A percentile compares a stretch with the other conserved stretches of the same genome.
phyloP scores from a whole-genome alignment of 176 grass and related monocot genomes.

The Hyparrhenia diplandra region DNA sequence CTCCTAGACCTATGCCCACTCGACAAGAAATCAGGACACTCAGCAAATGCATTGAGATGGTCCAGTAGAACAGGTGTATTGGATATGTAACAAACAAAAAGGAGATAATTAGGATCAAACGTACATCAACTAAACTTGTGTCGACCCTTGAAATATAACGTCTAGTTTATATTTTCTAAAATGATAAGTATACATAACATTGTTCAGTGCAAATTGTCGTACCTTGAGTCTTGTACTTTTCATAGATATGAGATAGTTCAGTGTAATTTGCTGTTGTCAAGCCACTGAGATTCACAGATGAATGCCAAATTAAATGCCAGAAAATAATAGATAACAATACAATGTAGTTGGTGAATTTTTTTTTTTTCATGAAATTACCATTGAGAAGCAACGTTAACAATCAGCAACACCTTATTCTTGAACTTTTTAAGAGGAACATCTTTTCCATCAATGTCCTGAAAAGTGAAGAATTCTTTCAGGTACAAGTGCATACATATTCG shows the following conservation, averaged over 20 bases:
- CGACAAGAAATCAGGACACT: neutral
- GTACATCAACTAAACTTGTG: neutral
- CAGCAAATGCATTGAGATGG: neutral
- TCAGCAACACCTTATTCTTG: constrained; percentile 77
- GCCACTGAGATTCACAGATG: constrained; percentile 50
- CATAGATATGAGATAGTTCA: constrained; percentile 91
- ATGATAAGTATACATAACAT: neutral
- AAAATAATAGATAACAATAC: neutral
- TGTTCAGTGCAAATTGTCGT: constrained; percentile 5
- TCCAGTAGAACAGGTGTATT: neutral
- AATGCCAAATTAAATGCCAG: constrained; percentile 1
- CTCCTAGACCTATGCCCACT: neutral
- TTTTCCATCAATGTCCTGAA: constrained; percentile 93
- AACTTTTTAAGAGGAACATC: constrained; percentile 84
- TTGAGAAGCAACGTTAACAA: constrained; percentile 95
- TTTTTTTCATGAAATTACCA: constrained; percentile 62
- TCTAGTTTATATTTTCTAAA: neutral
- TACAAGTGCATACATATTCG: neutral
- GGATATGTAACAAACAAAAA: neutral
- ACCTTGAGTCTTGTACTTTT: constrained; percentile 99
- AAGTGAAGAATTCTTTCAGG: constrained; percentile 25
- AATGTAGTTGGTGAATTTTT: neutral
- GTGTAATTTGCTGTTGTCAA: constrained; percentile 95
- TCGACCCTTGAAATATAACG: neutral
- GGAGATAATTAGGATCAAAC: neutral